Evolutionary conservation across 2,329 filamentous ascomycete species (phyloP).

Genomic region (Biscogniauxia marginata): DNA sequence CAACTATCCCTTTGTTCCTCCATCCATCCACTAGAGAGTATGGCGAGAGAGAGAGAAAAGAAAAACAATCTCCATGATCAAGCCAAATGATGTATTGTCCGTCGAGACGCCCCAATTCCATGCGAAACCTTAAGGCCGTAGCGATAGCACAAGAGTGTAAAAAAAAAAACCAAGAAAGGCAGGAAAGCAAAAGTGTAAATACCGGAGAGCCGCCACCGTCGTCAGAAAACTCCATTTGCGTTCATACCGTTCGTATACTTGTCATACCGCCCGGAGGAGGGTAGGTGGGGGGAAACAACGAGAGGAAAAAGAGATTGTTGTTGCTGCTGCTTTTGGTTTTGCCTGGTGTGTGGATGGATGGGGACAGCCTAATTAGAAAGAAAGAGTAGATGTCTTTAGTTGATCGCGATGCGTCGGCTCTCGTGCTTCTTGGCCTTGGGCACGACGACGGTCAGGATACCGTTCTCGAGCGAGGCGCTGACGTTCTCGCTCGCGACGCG

Average conservation of each 20-base stretch:
- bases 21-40: background rate
- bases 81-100: no score
- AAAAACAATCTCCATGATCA: no score
- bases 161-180: background rate
- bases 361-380: no score
- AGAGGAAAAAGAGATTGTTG: no score
- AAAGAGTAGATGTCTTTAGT: constrained; percentile 35
- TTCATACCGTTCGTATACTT: no score
- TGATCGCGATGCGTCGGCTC: constrained; percentile 53
- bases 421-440: constrained; percentile 65
- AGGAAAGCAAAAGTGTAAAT: background rate
- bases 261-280: no score
- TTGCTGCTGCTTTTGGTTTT: no score
- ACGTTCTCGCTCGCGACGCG: constrained; percentile 63
- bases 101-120: background rate
- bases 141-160: background rate
- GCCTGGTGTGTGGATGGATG: no score
- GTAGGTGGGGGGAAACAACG: no score
- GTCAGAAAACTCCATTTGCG: no score
- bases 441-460: constrained; percentile 61
- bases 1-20: no score
- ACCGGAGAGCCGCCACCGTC: no score
- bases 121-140: background rate
- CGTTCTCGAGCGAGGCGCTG: constrained; percentile 61
- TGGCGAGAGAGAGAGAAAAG: background rate